Base-by-base conservation (phyloP, 2,329 filamentous ascomycete species). In the Anthostomella pinea region DNA sequence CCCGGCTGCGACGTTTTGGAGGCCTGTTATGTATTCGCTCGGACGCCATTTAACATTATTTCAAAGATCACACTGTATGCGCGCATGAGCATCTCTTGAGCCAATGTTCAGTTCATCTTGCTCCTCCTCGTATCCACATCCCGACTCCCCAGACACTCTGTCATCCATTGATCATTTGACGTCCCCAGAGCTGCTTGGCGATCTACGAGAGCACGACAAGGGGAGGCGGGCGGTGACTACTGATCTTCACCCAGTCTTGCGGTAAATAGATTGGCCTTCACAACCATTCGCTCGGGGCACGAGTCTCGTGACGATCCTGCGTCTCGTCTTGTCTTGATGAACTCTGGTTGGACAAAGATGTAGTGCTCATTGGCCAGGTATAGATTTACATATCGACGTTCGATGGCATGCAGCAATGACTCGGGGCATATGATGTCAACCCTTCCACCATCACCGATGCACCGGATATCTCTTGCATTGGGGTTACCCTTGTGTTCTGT, bases 391-490 rank as follows among this genome's bases (percentile, higher is more conserved):
- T 39, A 38, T 36, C 28, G 32, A 34, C 38, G 29, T 23, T 43
- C 17, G 28, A 44, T 47, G 35, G 34, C 38, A 45, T 39, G 46
- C 46, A 49, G 45, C 34, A 15, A 49, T 39, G 34, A 46, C 38
- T 39, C 35, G 33, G 43, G n/a, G 47, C 38, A 37, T 45, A 46
- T 48, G 37, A 48, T 51, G 46, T 49, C 48, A 50, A 33, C 38
- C 41, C 39, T 41, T 31, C 41, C 42, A 39, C 33, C 35, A 37
- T 38, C 35, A 34, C 28, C 30, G 31, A 35, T 35, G 32, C 35
- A 33, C 40, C 41, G 36, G 35, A 21, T 30, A 11, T 29, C 26
- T 24, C 26, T 30, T 38, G 33, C 21, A 38, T 35, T 38, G 30
- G 19, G 32, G 16, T 35, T n/a, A n/a, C n/a, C n/a, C n/a, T n/a